Conservation (phyloP, 306 rosid genomes). For the Fragaria vesca region DNA sequence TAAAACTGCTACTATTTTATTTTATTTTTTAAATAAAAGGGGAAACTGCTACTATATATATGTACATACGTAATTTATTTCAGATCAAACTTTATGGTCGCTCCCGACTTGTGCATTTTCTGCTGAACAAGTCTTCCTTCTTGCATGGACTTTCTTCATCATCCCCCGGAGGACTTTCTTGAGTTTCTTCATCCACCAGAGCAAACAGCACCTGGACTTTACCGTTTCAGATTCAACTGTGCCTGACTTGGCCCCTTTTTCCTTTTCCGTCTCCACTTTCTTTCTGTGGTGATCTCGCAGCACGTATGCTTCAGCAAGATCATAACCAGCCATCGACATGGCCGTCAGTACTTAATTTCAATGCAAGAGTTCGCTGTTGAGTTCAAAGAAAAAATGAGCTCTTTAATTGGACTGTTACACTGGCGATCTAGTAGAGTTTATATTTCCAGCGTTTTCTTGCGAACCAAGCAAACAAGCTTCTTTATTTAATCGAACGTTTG, state of each 20-base stretch:
- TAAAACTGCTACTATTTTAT: too few species aligned
- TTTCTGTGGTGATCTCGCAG: background rate
- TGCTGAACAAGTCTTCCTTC: background rate
- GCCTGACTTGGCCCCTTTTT: background rate
- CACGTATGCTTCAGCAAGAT: slow-evolving; percentile 25
- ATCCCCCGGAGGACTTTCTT: too few species aligned
- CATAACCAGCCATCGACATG: background rate
- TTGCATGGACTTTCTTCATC: background rate
- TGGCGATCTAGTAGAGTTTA: background rate
- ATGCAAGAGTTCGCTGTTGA: background rate
- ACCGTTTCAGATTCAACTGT: background rate
- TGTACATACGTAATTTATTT: background rate
- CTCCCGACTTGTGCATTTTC: background rate
- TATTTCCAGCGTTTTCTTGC: background rate
- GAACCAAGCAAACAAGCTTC: background rate
- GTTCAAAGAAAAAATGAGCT: too few species aligned
- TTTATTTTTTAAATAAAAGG: too few species aligned
- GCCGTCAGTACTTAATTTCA: background rate
- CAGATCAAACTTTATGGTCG: background rate
- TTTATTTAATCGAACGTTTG: background rate
- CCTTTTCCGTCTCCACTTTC: slow-evolving; percentile 9
- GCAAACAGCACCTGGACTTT: background rate
- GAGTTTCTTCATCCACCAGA: background rate
- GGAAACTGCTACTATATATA: background rate
- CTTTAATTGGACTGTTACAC: background rate